Conservation (phyloP, 345 rosid species). For the Mallotus nudiflorus region DNA sequence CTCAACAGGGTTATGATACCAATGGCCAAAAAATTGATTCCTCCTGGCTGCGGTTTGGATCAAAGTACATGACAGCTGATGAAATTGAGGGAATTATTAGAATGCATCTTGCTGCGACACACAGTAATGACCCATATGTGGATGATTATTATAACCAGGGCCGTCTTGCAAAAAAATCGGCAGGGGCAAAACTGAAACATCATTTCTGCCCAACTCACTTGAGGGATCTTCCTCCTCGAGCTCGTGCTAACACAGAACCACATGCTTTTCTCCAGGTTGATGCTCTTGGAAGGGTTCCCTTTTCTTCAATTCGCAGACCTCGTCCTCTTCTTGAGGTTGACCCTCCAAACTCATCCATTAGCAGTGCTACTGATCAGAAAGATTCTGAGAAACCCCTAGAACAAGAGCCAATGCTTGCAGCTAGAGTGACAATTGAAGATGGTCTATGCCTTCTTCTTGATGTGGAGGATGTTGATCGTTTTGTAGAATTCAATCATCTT, state of each 20-base stretch:
- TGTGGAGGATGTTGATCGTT: slow-evolving; percentile 90
- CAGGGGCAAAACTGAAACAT: slow-evolving; percentile 74
- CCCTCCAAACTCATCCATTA: slow-evolving; percentile 54
- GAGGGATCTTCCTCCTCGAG: slow-evolving; percentile 78
- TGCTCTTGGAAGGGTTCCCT: slow-evolving; percentile 95
- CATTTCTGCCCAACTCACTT: slow-evolving; percentile 87
- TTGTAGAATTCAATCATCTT: slow-evolving; percentile 71
- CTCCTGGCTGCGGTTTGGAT: slow-evolving; percentile 73
- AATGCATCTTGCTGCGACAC: slow-evolving; percentile 89
- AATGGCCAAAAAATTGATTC: slow-evolving; percentile 42
- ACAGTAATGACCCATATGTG: slow-evolving; percentile 90
- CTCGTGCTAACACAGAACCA: slow-evolving; percentile 70
- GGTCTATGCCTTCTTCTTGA: slow-evolving; percentile 86
- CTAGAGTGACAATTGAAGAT: slow-evolving; percentile 92
- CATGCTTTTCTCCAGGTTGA: slow-evolving; percentile 98
- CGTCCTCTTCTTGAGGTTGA: slow-evolving; percentile 98
- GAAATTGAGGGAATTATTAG: slow-evolving; percentile 86
- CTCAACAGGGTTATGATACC: slow-evolving; percentile 57
- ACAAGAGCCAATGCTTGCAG: slow-evolving; percentile 96
- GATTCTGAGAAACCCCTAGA: slow-evolving; percentile 83
- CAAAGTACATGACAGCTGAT: slow-evolving; percentile 75
- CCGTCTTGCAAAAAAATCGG: slow-evolving; percentile 74
- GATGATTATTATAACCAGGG: slow-evolving; percentile 98
- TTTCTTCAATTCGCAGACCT: slow-evolving; percentile 97
- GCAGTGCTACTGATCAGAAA: slow-evolving; percentile 51